Base-by-base conservation (phyloP, 1,139 yeast species). In the Groenewaldozyma auringiensis region DNA sequence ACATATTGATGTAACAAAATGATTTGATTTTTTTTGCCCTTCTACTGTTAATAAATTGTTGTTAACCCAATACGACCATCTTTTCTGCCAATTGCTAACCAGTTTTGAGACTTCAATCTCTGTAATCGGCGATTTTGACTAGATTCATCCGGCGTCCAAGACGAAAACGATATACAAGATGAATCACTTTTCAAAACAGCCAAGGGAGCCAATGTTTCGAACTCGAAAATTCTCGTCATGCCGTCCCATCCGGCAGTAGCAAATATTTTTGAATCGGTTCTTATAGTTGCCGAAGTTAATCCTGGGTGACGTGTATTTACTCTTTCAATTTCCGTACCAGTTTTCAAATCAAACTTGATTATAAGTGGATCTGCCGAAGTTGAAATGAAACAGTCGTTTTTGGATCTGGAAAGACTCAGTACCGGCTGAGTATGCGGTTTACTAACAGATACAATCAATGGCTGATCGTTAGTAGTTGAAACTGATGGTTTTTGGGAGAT, bases 181-280 rank as follows among this genome's bases (percentile, higher is more conserved):
- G 20, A 63, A 53, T 0, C 66, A 65, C 62, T 64, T 14, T 47
- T 50, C 42, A 66, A 61, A 3, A 55, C 59, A 1, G 64, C 67
- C 34, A 64, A 51, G 8, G 54, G 56, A 32, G 56, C 57, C 44
- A 61, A 40, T 2, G 49, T 47, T 3, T 46, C 37, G 35, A 53
- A 54, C 3, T 48, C 45, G 47, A 59, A 66, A 2, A 67, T 50
- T 2, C 70, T 59, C 3, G 66, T 62, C 44, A 51, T 53, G 4
- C 69, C 68, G 41, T 68, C 72, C 72, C 72, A 68, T 14, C 71
- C 69, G 1, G 68, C 66, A 1, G 63, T 59, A 4, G 64, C 64
- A 34, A 60, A 47, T 3, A 64, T 43, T 18, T 55, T 53, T 11
- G 59, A 62, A 22, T 66, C 69, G 2, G 51, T 47, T 17, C 67